Evolutionary conservation across 768 basidiomycete genomes (phyloP).

Genomic region (Gautieria morchelliformis): DNA sequence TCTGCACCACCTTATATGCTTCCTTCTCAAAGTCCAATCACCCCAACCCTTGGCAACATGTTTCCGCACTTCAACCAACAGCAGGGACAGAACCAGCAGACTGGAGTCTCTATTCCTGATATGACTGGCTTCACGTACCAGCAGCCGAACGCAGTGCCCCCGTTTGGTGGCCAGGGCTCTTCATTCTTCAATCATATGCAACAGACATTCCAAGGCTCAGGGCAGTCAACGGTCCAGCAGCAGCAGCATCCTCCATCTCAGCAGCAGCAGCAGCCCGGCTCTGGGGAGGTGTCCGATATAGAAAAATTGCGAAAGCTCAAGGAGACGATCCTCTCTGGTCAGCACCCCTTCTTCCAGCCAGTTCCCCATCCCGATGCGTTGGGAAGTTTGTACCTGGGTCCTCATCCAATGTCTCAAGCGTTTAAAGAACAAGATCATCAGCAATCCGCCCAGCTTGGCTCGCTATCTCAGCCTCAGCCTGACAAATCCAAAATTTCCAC

Average conservation of each 20-base stretch:
- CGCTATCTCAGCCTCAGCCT: background rate
- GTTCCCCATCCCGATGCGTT: slow-evolving; percentile 56
- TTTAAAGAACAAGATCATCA: background rate
- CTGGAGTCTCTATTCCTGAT: slow-evolving; percentile 1
- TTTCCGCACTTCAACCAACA: background rate
- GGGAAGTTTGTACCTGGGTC: slow-evolving; percentile 54
- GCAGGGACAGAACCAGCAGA: background rate
- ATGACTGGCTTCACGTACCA: background rate
- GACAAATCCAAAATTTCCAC: background rate
- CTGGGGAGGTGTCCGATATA: slow-evolving; percentile 35
- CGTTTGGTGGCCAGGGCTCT: background rate
- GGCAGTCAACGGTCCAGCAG: background rate
- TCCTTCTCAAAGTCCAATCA: background rate
- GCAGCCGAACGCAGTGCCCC: background rate
- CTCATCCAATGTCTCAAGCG: slow-evolving; percentile 17
- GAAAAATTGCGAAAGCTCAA: slow-evolving; percentile 71
- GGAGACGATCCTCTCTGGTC: slow-evolving; percentile 55
- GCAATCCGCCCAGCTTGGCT: background rate
- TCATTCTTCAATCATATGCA: background rate
- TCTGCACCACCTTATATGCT: slow-evolving; percentile 16
- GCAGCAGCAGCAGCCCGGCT: background rate
- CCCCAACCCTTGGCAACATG: background rate
- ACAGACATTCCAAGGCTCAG: background rate
- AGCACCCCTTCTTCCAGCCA: slow-evolving; percentile 64
- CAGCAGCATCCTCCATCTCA: background rate